Conservation (phyloP, 2,329 filamentous ascomycete species). For the Thermochaetoides dissita region DNA sequence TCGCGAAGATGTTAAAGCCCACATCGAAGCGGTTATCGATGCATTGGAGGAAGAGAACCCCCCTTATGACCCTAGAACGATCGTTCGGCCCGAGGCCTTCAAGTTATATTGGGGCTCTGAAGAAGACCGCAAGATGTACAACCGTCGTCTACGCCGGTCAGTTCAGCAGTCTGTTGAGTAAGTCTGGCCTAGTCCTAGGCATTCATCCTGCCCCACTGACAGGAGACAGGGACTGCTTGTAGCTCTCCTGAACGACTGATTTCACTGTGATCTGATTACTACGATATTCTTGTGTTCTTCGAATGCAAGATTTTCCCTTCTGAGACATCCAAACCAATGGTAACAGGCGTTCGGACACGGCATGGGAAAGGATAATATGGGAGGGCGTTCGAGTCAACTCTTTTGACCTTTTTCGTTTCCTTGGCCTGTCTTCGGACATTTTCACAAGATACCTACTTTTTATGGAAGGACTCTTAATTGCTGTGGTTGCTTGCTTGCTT, state of each 20-base stretch:
- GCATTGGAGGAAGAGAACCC: conserved; percentile 78
- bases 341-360: conserved; percentile 11
- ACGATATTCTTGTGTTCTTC: no score
- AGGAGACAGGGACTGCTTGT: conserved; percentile 5
- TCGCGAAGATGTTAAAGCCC: conserved; percentile 63
- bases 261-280: no score
- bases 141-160: conserved; percentile 62
- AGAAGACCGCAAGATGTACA: conserved; percentile 74
- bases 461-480: no score
- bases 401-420: no score
- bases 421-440: no score
- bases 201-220: neutral
- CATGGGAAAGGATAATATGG: conserved; percentile 1
- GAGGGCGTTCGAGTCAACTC: neutral
- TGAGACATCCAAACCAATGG: neutral
- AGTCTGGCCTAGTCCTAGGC: conserved; percentile 13
- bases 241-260: no score
- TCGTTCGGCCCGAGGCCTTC: conserved; percentile 74
- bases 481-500: no score
- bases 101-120: conserved; percentile 73
- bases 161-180: conserved; percentile 57
- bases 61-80: conserved; percentile 76
- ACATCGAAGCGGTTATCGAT: conserved; percentile 71
- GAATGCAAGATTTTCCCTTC: no score
- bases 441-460: no score